Conservation (phyloP, 805 yeast species). For the Lipomyces oligophaga region DNA sequence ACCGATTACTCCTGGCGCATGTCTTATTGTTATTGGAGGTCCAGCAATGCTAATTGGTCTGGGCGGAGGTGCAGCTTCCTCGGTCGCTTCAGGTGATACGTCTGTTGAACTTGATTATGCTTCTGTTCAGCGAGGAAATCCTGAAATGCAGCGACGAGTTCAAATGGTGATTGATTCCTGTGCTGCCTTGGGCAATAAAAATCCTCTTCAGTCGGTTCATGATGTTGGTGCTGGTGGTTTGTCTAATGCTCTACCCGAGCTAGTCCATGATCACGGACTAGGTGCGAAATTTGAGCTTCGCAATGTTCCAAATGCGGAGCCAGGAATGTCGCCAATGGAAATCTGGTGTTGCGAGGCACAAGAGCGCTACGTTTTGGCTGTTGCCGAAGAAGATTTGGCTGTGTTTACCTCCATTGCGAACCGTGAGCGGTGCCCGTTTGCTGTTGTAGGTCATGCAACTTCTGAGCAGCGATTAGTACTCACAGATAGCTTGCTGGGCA, state of each 20-base stretch:
- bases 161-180: constrained; percentile 97
- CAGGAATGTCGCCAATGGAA: constrained; percentile 99
- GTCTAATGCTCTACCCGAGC: constrained; percentile 94
- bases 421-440: constrained; percentile 94
- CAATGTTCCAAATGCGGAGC: constrained; percentile 84
- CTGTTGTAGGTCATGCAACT: constrained; percentile 93
- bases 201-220: constrained; percentile 91
- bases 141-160: constrained; percentile 98
- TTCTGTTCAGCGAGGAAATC: constrained; percentile 98
- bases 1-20: constrained; percentile 86
- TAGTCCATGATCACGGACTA: constrained; percentile 92
- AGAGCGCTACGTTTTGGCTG: constrained; percentile 95
- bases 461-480: constrained; percentile 76
- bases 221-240: constrained; percentile 99
- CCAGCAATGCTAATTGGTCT: constrained; percentile 96
- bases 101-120: constrained; percentile 97
- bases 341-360: constrained; percentile 99
- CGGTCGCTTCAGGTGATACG: constrained; percentile 93
- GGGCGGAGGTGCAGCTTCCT: constrained; percentile 99
- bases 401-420: constrained; percentile 74
- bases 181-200: constrained; percentile 66
- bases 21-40: constrained; percentile 92
- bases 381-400: constrained; percentile 70
- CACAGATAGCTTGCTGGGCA: constrained; percentile 69
- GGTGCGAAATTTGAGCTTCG: constrained; percentile 93